Percentiles rank a stretch among this genome's conserved stretches.
Conservation (phyloP, 2,329 filamentous ascomycete genomes). For the Hymenoscyphus occultus region DNA sequence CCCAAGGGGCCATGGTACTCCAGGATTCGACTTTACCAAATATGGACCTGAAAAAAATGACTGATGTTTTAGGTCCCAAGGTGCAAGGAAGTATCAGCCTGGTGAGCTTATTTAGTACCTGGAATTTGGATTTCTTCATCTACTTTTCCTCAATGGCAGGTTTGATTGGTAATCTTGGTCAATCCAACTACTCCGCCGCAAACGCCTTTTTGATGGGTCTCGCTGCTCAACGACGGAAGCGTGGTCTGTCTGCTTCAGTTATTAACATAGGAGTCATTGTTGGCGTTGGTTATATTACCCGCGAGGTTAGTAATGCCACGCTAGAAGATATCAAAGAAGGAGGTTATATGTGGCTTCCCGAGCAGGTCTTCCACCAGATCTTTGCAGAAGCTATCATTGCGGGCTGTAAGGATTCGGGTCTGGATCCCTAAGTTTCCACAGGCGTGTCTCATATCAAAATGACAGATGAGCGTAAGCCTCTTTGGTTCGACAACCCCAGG, state of each 20-base stretch:
- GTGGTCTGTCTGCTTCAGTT: constrained; percentile 44
- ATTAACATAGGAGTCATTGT: constrained; percentile 52
- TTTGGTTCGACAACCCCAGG: neutral
- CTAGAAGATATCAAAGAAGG: too few species aligned
- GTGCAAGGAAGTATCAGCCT: constrained; percentile 36
- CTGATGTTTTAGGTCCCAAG: constrained; percentile 37
- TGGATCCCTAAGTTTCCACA: neutral
- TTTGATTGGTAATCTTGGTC: constrained; percentile 36
- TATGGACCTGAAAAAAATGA: constrained; percentile 31
- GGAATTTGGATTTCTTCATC: constrained; percentile 42
- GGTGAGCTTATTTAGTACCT: constrained; percentile 33
- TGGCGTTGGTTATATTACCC: constrained; percentile 40
- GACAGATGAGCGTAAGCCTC: neutral
- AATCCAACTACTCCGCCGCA: constrained; percentile 39
- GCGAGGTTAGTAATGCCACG: neutral
- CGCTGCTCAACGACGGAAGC: constrained; percentile 39
- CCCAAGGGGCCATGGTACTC: constrained; percentile 45
- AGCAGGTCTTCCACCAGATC: neutral
- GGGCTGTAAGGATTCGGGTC: neutral
- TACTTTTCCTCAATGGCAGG: constrained; percentile 38
- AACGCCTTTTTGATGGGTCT: constrained; percentile 47
- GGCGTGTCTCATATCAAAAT: neutral
- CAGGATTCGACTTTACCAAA: constrained; percentile 37
- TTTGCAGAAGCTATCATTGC: constrained; percentile 8
- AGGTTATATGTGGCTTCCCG: neutral